Percentiles rank a stretch among this genome's conserved stretches.
phyloP scores from a whole-genome alignment of 441 rosid species.

The Hura crepitans region DNA sequence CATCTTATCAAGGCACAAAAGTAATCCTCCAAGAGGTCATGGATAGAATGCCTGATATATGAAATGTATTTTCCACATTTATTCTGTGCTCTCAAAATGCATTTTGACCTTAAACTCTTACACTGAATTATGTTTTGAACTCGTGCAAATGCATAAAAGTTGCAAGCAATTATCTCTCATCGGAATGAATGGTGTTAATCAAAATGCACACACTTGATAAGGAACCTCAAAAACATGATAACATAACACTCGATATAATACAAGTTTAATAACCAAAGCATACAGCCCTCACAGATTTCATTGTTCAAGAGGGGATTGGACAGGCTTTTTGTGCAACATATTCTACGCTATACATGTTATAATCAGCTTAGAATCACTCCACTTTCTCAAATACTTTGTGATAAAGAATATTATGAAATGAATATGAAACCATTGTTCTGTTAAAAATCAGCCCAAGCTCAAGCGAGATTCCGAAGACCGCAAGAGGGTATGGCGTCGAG shows the following conservation, averaged over 20 bases:
- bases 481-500: constrained; percentile 67
- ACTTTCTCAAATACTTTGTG: constrained; percentile 22
- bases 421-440: background rate
- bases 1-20: constrained; percentile 51
- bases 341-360: constrained; percentile 44
- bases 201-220: constrained; percentile 4
- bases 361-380: constrained; percentile 41
- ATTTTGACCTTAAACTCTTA: background rate
- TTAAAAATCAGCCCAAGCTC: constrained; percentile 43
- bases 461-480: constrained; percentile 59
- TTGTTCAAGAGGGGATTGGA: background rate
- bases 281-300: constrained; percentile 1
- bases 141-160: background rate
- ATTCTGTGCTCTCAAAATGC: background rate
- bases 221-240: constrained; percentile 9
- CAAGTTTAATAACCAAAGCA: constrained; percentile 1
- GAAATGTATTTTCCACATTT: background rate
- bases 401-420: constrained; percentile 26
- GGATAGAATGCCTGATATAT: constrained; percentile 47
- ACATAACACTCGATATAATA: no score
- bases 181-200: background rate
- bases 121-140: background rate
- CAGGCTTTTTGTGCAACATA: constrained; percentile 13
- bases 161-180: background rate
- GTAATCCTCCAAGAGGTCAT: constrained; percentile 67